Conservation (phyloP, 495 filamentous ascomycete species). For the Halenospora varia region DNA sequence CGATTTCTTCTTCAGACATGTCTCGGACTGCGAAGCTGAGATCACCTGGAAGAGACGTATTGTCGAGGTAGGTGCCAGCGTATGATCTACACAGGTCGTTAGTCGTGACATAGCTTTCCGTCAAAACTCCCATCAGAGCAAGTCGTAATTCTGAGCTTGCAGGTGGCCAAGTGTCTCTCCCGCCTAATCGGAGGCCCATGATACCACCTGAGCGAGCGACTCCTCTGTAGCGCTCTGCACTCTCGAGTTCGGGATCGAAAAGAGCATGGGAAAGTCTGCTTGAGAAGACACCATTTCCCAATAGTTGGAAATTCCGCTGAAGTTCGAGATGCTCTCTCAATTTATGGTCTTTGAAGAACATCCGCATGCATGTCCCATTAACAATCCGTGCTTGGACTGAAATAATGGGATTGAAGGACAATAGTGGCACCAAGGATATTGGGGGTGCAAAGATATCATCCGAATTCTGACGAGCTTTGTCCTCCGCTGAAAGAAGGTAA, state of each 20-base stretch:
- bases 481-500: constrained; percentile 6
- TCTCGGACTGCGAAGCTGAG: constrained; percentile 87
- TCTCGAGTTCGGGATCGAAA: constrained; percentile 80
- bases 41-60: constrained; percentile 63
- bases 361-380: constrained; percentile 69
- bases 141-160: constrained; percentile 87
- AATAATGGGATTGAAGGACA: constrained; percentile 74
- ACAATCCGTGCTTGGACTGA: constrained; percentile 70
- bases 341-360: constrained; percentile 72
- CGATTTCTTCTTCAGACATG: constrained; percentile 68
- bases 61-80: constrained; percentile 21
- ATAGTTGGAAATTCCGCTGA: constrained; percentile 74
- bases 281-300: constrained; percentile 80
- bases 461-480: not conserved
- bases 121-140: constrained; percentile 80
- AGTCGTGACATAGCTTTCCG: constrained; percentile 58
- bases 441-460: constrained; percentile 55
- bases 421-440: constrained; percentile 61
- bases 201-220: constrained; percentile 62
- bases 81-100: constrained; percentile 14
- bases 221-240: constrained; percentile 67
- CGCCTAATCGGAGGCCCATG: constrained; percentile 78
- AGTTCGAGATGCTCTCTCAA: constrained; percentile 73
- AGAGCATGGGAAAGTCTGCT: constrained; percentile 76
- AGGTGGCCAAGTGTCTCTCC: constrained; percentile 81